Evolutionary conservation across 768 basidiomycete species (phyloP).

Genomic region (Boletus speciosus): DNA sequence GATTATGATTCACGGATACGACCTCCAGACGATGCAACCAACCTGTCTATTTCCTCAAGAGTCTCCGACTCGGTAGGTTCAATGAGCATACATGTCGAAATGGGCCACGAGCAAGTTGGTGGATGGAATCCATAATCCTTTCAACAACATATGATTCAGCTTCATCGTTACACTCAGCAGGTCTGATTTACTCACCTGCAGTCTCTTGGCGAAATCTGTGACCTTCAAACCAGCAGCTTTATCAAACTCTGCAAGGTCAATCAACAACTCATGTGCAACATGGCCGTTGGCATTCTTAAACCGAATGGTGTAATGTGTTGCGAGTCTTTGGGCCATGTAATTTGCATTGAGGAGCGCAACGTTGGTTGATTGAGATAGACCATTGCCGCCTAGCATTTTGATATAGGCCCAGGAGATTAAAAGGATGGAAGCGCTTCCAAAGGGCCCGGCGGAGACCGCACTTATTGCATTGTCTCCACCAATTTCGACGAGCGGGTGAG

Average conservation of each 20-base stretch:
- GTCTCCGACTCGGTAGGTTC: conserved; percentile 98
- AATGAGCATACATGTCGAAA: conserved; percentile 94
- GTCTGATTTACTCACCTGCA: conserved; percentile 59
- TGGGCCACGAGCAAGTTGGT: conserved; percentile 98
- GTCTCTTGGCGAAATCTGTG: conserved; percentile 91
- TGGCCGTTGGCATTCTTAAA: conserved; percentile 89
- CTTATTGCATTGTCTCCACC: conserved; percentile 73
- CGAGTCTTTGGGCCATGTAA: conserved; percentile 90
- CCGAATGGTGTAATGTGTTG: conserved; percentile 78
- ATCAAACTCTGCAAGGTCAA: conserved; percentile 95
- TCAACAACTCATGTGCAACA: conserved; percentile 93
- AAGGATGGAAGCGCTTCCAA: conserved; percentile 91
- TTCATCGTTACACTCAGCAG: not conserved
- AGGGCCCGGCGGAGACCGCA: conserved; percentile 89
- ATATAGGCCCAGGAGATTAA: conserved; percentile 99
- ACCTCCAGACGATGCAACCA: conserved; percentile 7
- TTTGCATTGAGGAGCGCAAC: conserved; percentile 92
- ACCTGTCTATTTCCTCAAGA: conserved; percentile 89
- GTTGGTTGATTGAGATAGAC: conserved; percentile 81
- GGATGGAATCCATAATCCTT: conserved; percentile 94
- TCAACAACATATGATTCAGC: not conserved
- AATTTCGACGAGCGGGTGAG: conserved; percentile 70
- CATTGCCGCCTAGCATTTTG: conserved; percentile 97
- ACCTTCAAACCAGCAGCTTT: conserved; percentile 88
- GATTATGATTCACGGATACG: not conserved